Conservation (phyloP, 2,329 filamentous ascomycete genomes). For the Fusarium sarcochroum region DNA sequence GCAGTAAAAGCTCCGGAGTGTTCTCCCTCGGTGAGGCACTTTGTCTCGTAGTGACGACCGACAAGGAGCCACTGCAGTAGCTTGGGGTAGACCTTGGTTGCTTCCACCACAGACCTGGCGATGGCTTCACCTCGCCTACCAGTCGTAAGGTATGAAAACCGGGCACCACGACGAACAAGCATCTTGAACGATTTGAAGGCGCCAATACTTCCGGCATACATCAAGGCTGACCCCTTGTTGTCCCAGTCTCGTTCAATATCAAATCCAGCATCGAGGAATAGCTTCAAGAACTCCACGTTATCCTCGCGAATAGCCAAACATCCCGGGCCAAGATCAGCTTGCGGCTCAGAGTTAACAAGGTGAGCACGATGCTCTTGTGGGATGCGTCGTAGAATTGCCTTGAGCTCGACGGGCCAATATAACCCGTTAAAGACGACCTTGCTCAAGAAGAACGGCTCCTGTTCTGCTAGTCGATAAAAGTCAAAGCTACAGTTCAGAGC, state of each 20-base stretch:
- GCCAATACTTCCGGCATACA: constrained; percentile 40
- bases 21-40: constrained; percentile 8
- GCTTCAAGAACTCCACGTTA: neutral
- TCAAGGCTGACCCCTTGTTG: constrained; percentile 36
- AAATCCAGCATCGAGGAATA: constrained; percentile 35
- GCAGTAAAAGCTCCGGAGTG: neutral
- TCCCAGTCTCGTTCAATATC: constrained; percentile 33
- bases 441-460: constrained; percentile 33
- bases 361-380: constrained; percentile 23
- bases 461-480: constrained; percentile 30
- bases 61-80: constrained; percentile 41
- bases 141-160: constrained; percentile 24
- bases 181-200: constrained; percentile 33
- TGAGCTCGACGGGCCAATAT: neutral
- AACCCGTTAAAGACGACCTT: neutral
- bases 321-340: neutral
- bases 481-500: constrained; percentile 41
- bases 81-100: constrained; percentile 28
- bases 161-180: constrained; percentile 37
- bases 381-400: constrained; percentile 34
- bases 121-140: constrained; percentile 24
- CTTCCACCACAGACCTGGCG: constrained; percentile 26
- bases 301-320: constrained; percentile 27
- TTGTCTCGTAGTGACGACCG: constrained; percentile 31
- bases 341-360: constrained; percentile 28